Conservation (phyloP, 2,329 filamentous ascomycete genomes). For the Metarhizium robertsii region DNA sequence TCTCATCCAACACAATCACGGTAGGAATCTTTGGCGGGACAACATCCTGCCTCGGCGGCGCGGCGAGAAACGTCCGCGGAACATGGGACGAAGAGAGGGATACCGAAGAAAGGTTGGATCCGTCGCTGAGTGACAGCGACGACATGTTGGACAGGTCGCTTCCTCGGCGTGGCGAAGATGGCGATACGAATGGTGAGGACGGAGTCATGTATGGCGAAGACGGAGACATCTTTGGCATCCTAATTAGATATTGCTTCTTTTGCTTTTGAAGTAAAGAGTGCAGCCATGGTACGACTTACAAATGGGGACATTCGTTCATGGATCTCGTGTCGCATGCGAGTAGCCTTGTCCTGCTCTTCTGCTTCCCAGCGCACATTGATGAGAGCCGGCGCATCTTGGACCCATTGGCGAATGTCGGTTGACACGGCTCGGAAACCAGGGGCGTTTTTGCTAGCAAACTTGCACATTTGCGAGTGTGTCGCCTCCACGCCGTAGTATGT, state of each 20-base stretch:
- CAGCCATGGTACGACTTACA: conserved; percentile 5
- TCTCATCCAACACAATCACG: conserved; percentile 2
- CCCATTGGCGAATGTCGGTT: conserved; percentile 41
- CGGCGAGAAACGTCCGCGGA: neutral
- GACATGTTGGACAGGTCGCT: conserved; percentile 4
- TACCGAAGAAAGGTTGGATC: conserved; percentile 2
- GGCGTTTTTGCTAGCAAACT: conserved; percentile 53
- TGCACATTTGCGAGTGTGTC: conserved; percentile 64
- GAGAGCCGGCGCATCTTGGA: conserved; percentile 41
- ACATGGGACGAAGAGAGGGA: neutral
- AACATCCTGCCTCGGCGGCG: neutral
- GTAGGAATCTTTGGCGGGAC: neutral
- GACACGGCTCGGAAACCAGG: conserved; percentile 53
- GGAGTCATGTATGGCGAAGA: neutral
- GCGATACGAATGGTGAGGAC: neutral
- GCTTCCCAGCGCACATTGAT: conserved; percentile 50
- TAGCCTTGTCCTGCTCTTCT: conserved; percentile 44
- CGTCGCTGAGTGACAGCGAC: conserved; percentile 1
- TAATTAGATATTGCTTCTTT: neutral
- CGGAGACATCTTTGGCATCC: neutral
- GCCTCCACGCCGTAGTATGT: conserved; percentile 68
- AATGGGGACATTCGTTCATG: conserved; percentile 31
- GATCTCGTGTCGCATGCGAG: conserved; percentile 33
- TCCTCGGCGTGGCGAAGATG: neutral
- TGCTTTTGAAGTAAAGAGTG: neutral